Evolutionary conservation across 352 stramenopile genomes (phyloP).

Genomic region (Phytophthora boehmeriae): DNA sequence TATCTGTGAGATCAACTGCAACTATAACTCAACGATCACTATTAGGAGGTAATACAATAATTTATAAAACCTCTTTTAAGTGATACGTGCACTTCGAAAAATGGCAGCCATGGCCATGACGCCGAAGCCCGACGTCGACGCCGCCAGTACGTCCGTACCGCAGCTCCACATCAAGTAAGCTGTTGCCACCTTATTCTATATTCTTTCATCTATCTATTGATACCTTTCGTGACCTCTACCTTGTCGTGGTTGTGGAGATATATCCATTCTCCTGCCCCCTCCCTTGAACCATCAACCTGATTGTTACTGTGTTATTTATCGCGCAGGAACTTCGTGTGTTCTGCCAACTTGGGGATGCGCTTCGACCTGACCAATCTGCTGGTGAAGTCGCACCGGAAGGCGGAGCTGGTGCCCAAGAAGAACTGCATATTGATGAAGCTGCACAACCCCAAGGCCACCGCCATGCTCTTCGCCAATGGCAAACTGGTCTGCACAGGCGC

Average conservation of each 20-base stretch:
- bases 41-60: too few species aligned
- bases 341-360: slow-evolving; percentile 80
- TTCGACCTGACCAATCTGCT: slow-evolving; percentile 78
- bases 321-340: slow-evolving; percentile 78
- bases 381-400: slow-evolving; percentile 73
- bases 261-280: background rate
- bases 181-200: background rate
- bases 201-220: background rate
- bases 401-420: slow-evolving; percentile 85
- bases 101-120: slow-evolving; percentile 12
- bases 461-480: slow-evolving; percentile 86
- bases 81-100: slow-evolving; percentile 14
- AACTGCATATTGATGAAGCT: slow-evolving; percentile 90
- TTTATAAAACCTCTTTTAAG: too few species aligned
- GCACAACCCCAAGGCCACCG: slow-evolving; percentile 62
- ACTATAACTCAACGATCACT: too few species aligned
- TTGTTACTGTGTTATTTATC: background rate
- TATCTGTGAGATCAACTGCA: too few species aligned
- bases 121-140: slow-evolving; percentile 11
- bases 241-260: slow-evolving; percentile 5
- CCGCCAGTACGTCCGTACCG: slow-evolving; percentile 17
- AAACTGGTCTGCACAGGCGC: slow-evolving; percentile 85
- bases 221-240: background rate
- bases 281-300: slow-evolving; percentile 5
- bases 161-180: slow-evolving; percentile 74